Conservation (phyloP, 139 green algal genomes). For the Volvox reticuliferus region DNA sequence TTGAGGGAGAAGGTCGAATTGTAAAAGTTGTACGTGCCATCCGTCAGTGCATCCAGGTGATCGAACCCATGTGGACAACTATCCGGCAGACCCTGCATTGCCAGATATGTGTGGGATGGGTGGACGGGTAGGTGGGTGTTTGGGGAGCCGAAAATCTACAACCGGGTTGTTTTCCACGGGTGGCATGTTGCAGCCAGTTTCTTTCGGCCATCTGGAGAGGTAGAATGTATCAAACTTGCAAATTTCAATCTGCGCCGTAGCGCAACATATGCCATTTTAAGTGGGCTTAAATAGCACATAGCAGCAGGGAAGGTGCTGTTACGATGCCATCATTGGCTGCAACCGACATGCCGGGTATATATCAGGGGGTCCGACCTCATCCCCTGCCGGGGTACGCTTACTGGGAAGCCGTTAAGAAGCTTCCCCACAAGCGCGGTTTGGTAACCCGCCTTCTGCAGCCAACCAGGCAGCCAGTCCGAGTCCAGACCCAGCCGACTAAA, state of each 20-base stretch:
- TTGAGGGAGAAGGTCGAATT: conserved; percentile 24
- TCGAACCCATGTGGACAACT: conserved; percentile 25
- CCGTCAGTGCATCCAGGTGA: conserved; percentile 24
- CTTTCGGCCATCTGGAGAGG: no score
- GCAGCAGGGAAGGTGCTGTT: no score
- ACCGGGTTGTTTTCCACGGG: no score
- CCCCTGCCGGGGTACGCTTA: neutral
- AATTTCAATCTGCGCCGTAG: no score
- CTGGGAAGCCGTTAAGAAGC: conserved; percentile 32
- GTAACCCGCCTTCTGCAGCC: conserved; percentile 40
- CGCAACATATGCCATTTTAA: no score
- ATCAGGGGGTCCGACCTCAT: no score
- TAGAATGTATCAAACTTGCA: no score
- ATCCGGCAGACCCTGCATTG: neutral
- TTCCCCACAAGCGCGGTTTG: conserved; percentile 16
- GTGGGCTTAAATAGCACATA: no score
- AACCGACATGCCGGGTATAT: no score
- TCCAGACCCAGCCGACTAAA: conserved; percentile 32
- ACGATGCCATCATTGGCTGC: no score
- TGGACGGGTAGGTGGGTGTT: neutral
- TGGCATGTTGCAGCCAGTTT: no score
- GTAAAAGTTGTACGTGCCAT: conserved; percentile 27
- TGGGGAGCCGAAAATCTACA: no score
- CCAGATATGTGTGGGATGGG: neutral
- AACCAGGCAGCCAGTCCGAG: conserved; percentile 42